Evolutionary conservation across 495 filamentous ascomycete species (phyloP), one percentile per base, ranked within the genome.

Genomic region (Chaetomium cochliodes): DNA sequence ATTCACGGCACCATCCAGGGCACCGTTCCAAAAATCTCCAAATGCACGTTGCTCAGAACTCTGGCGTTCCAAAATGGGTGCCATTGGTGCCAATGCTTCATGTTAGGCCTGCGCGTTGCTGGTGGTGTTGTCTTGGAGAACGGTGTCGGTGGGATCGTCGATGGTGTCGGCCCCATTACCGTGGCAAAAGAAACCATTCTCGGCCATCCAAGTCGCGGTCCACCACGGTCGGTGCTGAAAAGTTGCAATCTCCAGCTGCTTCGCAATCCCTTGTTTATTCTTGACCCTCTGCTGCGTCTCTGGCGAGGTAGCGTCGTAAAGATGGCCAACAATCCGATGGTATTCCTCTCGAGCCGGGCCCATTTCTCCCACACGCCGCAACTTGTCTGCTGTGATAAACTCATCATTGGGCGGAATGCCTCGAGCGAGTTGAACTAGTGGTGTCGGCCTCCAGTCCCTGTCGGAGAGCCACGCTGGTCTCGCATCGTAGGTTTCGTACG

Each of bases 401-500:
- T 61, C 53, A 20, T 62, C 51, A 26, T 66, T 66, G 20, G 52
- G 58, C 41, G 30, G 23, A 7, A 50, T n/a, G 1, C 59, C 64
- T 13, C 59, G 59, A 28, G 26, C 39, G 15, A 62, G 50, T 5
- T 37, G 58, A 2, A 47, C 41, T 23, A 62, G 46, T 20, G 58
- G 44, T 2, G 49, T 66, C 13, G 59, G 58, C 5, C 64, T 28
- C 72, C 91, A 92, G 74, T 97, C 63, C 18, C 56, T 44, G 57
- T 65, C 63, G 33, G 63, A 60, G 0, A 96, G 76, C 96, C 94
- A 37, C 90, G 92, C 9, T 89, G 93, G 75, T 92, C 96, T 72
- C 93, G 91, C 50, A 88, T 93, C 9, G 90, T 93, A 25, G 2
- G 55, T 60, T 41, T 65, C 63, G 63, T 65, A 65, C 8, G 63